Evolutionary conservation across 331 rosid genomes (phyloP), one percentile per base, ranked within the genome.

Genomic region (Stylosanthes scabra): DNA sequence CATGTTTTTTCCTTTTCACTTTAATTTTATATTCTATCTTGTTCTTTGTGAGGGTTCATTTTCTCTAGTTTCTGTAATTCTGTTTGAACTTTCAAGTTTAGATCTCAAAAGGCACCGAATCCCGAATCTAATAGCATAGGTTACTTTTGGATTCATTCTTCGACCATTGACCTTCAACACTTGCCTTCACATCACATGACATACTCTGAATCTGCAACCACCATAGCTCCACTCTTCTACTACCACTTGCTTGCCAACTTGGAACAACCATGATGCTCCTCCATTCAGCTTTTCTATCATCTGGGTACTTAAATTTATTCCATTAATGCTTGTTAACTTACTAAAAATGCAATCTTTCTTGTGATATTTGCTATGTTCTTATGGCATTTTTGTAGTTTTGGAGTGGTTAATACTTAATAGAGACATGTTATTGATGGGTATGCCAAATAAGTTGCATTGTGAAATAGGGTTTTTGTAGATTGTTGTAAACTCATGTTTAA

Each of bases 281-380:
- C 51, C 78, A 68, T 55, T 72, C 64, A 11, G 54, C 72, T 76
- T 76, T 71, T 2, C 34, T 81, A 37, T 71, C 81, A 28, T 74
- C 75, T 68, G 58, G 81, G 86, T 86, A 83, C 71, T 74, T 75
- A 7, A 58, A 63, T 72, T 77, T 54, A 28, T 75, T 73, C 70
- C 37, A 55, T 5, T 45, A 34, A 51, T 70, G 45, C 31, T 52
- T 41, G 9, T 71, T 59, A 78, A 54, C 62, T 16, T 52, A 79
- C 58, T 68, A 28, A 63, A 81, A 76, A 50, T 86, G 69, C 65
- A 63, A 57, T 69, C 77, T 73, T 75, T 71, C 69, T 74, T 78
- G 11, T 57, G 11, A 20, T 68, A 31, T 71, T 56, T 75, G 37
- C 11, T 55, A 25, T 50, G 59, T 40, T 66, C 46, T 45, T 25